These are phyloP conservation scores for Fusarium duplospermum DNA, from an alignment of 2,329 filamentous ascomycete genomes.

Conservation along the genomic window DNA sequence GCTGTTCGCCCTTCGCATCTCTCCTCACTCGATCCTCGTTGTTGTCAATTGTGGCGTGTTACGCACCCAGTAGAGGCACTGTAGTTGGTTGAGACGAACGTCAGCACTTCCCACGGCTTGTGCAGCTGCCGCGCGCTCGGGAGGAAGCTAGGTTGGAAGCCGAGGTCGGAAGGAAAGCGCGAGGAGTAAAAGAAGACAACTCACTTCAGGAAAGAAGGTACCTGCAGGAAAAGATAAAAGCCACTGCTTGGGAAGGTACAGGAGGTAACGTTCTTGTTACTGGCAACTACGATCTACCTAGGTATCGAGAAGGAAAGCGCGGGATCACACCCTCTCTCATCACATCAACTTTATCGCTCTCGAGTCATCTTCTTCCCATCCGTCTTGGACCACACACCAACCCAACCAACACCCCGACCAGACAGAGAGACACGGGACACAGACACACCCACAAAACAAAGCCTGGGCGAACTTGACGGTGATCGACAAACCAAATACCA, in stretches of 20 bases:
- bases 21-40: not conserved
- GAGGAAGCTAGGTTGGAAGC: not conserved
- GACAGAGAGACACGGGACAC: not conserved
- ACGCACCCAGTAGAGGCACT: not conserved
- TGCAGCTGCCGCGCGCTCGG: not conserved
- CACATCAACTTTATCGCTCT: slow-evolving; percentile 1
- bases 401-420: not conserved
- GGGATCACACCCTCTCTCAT: slow-evolving; percentile 12
- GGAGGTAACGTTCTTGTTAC: not conserved
- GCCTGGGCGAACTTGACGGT: slow-evolving; percentile 9
- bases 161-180: not conserved
- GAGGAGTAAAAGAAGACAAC: not conserved
- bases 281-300: slow-evolving; percentile 11
- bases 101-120: slow-evolving; percentile 1
- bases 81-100: not conserved
- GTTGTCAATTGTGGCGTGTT: not conserved
- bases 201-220: not conserved
- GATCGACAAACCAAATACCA: slow-evolving; percentile 33
- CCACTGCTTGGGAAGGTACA: not conserved
- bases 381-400: not conserved
- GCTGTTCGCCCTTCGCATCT: not conserved
- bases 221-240: not conserved
- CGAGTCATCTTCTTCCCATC: slow-evolving; percentile 9
- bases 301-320: slow-evolving; percentile 1
- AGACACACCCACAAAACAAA: slow-evolving; percentile 28